Base-by-base conservation (phyloP, 2,329 filamentous ascomycete genomes). In the Colletotrichum brevisporum region DNA sequence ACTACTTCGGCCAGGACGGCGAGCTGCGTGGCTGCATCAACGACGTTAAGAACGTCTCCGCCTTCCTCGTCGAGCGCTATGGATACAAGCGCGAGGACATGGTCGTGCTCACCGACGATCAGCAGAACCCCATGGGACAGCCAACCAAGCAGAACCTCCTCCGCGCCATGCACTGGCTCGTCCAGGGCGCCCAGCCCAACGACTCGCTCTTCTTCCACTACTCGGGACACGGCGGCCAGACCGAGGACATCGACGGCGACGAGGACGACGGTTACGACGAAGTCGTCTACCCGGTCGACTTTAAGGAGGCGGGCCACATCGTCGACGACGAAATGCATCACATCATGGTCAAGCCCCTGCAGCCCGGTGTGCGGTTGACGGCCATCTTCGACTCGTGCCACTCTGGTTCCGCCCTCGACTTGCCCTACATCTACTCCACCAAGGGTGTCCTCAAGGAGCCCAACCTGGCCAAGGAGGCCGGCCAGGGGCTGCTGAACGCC, bases 301-400 rank as follows among this genome's bases (percentile, higher is more conserved):
- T 91, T 80, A 82, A 90, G 68, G 80, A 83, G 26, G 86, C 86
- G n/a, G 91, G 92, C 41, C 90, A 93, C 78, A 93, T 94, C 69
- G 89, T 92, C 66, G 92, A 94, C 76, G 92, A 94, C 75, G 90
- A 94, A 78, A 92, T 94, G 83, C 92, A 95, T 79, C 84, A 86
- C 74, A 90, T 91, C 75, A 91, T 95, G 82, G 95, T 99, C 52
- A 86, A 85, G 61, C 87, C 93, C 4, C 86, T 99, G 15, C 88
- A 90, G 74, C 88, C 94, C 2, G 96, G 96, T 76, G 95, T 98
- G 36, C 92, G 95, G 83, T 82, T 94, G 65, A 94, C 92, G 1
- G 91, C 92, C 75, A 94, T 94, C 77, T 94, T 94, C 79, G 92
- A 94, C 80, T 93, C 91, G 6, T 94, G 92, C 80, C 92, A 94